phyloP scores from a whole-genome alignment of 371 early-diverging fungal species.

The Entomophthora muscae region DNA sequence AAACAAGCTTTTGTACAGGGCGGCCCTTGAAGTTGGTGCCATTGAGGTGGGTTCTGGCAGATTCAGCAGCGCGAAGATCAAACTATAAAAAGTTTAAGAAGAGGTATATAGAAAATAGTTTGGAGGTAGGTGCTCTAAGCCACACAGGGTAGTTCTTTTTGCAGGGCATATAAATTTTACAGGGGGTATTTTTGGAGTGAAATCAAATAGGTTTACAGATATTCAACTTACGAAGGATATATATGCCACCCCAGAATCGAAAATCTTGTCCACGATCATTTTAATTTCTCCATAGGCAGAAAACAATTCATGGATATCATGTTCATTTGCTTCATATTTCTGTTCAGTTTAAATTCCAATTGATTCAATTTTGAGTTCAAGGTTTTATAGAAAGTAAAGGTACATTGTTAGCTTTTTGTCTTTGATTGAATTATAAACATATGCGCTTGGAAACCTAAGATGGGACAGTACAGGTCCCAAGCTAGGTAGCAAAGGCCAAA shows the following conservation, averaged over 20 bases:
- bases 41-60: neutral
- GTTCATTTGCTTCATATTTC: neutral
- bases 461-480: too few relatives aligned
- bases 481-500: too few relatives aligned
- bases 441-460: too few relatives aligned
- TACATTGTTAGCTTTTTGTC: neutral
- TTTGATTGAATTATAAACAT: too few relatives aligned
- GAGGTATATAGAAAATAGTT: neutral
- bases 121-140: neutral
- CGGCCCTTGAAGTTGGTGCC: neutral
- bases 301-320: neutral
- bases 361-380: neutral
- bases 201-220: too few relatives aligned
- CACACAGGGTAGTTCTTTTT: too few relatives aligned
- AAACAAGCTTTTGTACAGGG: neutral
- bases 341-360: neutral
- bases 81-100: neutral
- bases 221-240: neutral
- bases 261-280: neutral
- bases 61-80: neutral
- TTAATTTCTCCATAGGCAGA: neutral
- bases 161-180: too few relatives aligned
- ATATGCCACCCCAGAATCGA: neutral
- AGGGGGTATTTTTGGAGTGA: too few relatives aligned
- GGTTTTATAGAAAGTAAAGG: neutral